Evolutionary conservation across 257 asterid genomes (phyloP).

Genomic region (Penstemon davidsonii): DNA sequence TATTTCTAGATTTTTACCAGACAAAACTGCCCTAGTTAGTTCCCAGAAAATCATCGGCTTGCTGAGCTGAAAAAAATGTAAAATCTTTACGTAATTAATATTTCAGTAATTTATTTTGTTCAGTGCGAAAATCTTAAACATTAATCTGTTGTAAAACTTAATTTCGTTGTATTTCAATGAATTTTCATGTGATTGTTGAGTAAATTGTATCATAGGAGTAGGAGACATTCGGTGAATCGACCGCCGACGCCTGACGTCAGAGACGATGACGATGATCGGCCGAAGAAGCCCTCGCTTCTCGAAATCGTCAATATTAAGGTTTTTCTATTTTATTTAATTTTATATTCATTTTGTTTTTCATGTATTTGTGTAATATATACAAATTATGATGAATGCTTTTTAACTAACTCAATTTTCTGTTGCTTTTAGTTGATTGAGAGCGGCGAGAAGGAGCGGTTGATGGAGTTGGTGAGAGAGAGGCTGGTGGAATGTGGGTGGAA

Average conservation of each 20-base stretch:
- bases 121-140: not conserved
- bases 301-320: slow-evolving; percentile 47
- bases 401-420: slow-evolving; percentile 6
- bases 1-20: slow-evolving; percentile 6
- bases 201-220: slow-evolving; percentile 37
- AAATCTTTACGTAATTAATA: slow-evolving; percentile 1
- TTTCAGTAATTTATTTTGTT: not conserved
- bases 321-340: not conserved
- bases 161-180: not conserved
- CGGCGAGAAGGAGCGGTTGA: slow-evolving; percentile 54
- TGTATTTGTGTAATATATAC: not conserved
- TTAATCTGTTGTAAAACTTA: not conserved
- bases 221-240: slow-evolving; percentile 50
- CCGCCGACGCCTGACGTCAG: slow-evolving; percentile 50
- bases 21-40: slow-evolving; percentile 31
- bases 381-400: too few species aligned
- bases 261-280: slow-evolving; percentile 34
- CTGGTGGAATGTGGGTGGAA: slow-evolving; percentile 59
- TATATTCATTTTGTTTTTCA: not conserved
- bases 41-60: slow-evolving; percentile 22
- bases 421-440: slow-evolving; percentile 43
- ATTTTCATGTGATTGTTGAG: slow-evolving; percentile 13
- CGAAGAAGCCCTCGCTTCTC: slow-evolving; percentile 39
- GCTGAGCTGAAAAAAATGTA: slow-evolving; percentile 29
- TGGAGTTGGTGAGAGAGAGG: slow-evolving; percentile 53